Percentiles rank a stretch among this genome's conserved stretches.
Conservation (phyloP, 768 basidiomycete species). For the Fomitopsis serialis region DNA sequence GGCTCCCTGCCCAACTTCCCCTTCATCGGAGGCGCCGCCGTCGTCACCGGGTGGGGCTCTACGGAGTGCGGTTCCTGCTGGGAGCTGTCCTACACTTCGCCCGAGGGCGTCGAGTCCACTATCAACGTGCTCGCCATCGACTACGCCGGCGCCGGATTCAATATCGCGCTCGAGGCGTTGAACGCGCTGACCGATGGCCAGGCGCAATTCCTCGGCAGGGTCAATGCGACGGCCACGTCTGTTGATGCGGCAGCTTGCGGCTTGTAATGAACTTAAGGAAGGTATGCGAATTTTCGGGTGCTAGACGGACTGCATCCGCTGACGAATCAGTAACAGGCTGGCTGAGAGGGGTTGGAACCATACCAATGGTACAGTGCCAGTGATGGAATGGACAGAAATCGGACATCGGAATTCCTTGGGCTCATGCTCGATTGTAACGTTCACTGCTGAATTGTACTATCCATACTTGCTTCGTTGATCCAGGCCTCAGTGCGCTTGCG, state of each 20-base stretch:
- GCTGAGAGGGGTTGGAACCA: too few species aligned
- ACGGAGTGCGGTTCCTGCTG: constrained; percentile 57
- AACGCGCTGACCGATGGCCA: constrained; percentile 23
- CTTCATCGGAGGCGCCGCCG: constrained; percentile 49
- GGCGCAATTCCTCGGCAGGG: constrained; percentile 15
- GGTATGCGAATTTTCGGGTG: too few species aligned
- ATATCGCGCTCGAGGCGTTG: constrained; percentile 27
- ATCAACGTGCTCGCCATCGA: constrained; percentile 53
- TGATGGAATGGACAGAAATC: too few species aligned
- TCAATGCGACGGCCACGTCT: constrained; percentile 21
- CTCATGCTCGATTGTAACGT: too few species aligned
- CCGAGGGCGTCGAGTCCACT: constrained; percentile 13
- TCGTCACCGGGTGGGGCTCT: constrained; percentile 46
- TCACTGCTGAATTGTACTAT: too few species aligned
- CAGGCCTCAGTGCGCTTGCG: too few species aligned
- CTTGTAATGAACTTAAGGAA: too few species aligned
- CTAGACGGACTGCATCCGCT: too few species aligned
- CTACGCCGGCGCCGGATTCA: constrained; percentile 35
- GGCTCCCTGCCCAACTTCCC: constrained; percentile 52
- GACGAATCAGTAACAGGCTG: too few species aligned
- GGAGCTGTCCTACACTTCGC: constrained; percentile 43
- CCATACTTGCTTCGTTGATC: too few species aligned
- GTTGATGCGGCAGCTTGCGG: constrained; percentile 29
- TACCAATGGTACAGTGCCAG: too few species aligned
- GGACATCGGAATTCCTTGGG: too few species aligned